Evolutionary conservation across 305 asterid genomes (phyloP), one percentile per base, ranked within the genome.

Genomic region (Andrographis paniculata): DNA sequence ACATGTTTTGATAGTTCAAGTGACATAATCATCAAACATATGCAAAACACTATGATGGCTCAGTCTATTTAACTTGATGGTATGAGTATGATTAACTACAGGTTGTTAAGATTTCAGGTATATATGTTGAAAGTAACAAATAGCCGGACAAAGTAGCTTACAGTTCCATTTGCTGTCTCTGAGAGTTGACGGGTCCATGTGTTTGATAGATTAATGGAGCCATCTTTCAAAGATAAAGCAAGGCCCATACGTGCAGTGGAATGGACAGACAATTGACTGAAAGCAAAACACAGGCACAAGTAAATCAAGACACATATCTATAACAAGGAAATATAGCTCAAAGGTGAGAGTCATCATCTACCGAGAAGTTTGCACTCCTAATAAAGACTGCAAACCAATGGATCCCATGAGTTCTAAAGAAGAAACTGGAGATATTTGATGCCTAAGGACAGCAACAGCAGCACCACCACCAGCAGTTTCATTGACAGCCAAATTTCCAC

Each of bases 161-260:
- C 99, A 72, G 74, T 79, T 63, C 85, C 99, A 67, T 55, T 65
- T 63, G 91, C 40, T 14, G 93, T 68, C 47, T 77, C 78, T 20
- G 99, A 80, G 56, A 87, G 82, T 55, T 87, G 94, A 46, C 95
- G 96, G 33, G 60, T 81, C 99, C 99, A 91, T 19, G 69, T 62
- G 69, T 87, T 91, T 54, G 95, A 87, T 31, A 91, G 91, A 77
- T 83, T 83, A 52, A 87, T 47, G 10, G 95, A 87, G 56, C 96
- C 99, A 71, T 91, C 96, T 71, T 63, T 79, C 58, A 91, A 62
- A 56, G 99, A 87, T 73, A 77, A 48, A 23, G 96, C 67, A 63
- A 91, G 64, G 33, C 95, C 96, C 83, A 73, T 72, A 46, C 73
- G 60, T 20, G 94, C 96, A 42, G 79, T 78, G 50, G 93, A 80